A percentile compares a stretch with the other conserved stretches of the same genome.
Evolutionary conservation across 2,329 filamentous ascomycete species (phyloP).

Genomic region (Parastagonospora avenae): DNA sequence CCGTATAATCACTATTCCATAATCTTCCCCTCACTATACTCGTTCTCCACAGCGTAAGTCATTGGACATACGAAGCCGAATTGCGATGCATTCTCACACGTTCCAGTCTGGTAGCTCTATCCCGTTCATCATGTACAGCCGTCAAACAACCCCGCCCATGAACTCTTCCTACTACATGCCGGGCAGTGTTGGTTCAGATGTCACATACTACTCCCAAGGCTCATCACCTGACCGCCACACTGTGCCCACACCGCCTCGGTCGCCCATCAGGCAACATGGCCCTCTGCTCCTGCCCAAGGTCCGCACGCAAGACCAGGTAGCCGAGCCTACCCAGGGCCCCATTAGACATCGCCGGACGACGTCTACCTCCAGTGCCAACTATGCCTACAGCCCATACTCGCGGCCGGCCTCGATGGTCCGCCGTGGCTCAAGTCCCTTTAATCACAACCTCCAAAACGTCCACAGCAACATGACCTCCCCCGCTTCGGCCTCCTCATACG

Average conservation of each 20-base stretch:
- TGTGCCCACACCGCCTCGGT: conserved; percentile 71
- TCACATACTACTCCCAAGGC: conserved; percentile 67
- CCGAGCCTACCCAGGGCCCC: conserved; percentile 61
- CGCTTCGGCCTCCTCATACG: conserved; percentile 49
- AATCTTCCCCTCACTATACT: conserved; percentile 34
- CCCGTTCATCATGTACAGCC: conserved; percentile 48
- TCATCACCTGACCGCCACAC: conserved; percentile 72
- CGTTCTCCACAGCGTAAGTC: conserved; percentile 39
- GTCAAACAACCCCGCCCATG: conserved; percentile 53
- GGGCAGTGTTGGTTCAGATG: conserved; percentile 56
- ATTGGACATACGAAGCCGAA: conserved; percentile 12
- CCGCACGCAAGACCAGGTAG: conserved; percentile 79
- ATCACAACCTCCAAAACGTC: conserved; percentile 33
- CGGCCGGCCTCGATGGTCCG: conserved; percentile 52
- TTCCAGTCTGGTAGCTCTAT: conserved; percentile 44
- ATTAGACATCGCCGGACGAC: conserved; percentile 64
- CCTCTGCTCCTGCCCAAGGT: conserved; percentile 85
- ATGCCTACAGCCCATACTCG: conserved; percentile 57
- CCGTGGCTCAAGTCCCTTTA: conserved; percentile 53
- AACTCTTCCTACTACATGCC: conserved; percentile 45
- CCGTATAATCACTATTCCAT: conserved; percentile 45
- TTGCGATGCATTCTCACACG: conserved; percentile 16
- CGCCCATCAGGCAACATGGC: conserved; percentile 77
- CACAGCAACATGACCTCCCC: conserved; percentile 53
- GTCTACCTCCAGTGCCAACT: conserved; percentile 53